These are phyloP conservation scores for Candida dajiaensis DNA, from an alignment of 805 yeast species.

Conservation along the genomic window DNA sequence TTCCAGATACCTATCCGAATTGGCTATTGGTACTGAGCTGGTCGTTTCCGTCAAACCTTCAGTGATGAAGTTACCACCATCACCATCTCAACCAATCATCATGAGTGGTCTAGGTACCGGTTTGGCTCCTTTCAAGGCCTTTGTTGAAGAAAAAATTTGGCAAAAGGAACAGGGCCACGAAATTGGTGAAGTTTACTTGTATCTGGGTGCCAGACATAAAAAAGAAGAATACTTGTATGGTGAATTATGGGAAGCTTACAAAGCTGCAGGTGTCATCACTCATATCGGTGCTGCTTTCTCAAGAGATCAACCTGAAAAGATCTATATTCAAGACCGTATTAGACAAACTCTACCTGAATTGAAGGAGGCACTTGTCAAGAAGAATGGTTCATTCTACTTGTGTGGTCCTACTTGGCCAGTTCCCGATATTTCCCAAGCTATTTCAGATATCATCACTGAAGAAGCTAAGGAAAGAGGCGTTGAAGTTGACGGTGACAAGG, in stretches of 20 bases:
- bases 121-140: conserved; percentile 96
- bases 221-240: conserved; percentile 94
- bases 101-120: conserved; percentile 99
- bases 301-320: conserved; percentile 92
- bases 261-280: conserved; percentile 86
- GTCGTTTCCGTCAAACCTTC: conserved; percentile 95
- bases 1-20: conserved; percentile 81
- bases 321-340: conserved; percentile 92
- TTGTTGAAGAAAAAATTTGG: conserved; percentile 91
- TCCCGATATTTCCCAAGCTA: conserved; percentile 88
- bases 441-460: conserved; percentile 68
- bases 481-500: conserved; percentile 65
- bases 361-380: conserved; percentile 69
- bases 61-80: conserved; percentile 91
- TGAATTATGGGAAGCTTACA: conserved; percentile 95
- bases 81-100: conserved; percentile 81
- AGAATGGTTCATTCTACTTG: conserved; percentile 86
- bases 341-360: conserved; percentile 67
- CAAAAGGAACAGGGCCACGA: conserved; percentile 84
- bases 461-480: conserved; percentile 69
- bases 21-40: conserved; percentile 73
- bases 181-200: conserved; percentile 84
- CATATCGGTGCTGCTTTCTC: conserved; percentile 98
- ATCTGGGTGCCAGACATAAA: conserved; percentile 91
- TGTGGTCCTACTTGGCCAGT: conserved; percentile 99